These are phyloP conservation scores for Arabidopsis thaliana DNA, from an alignment of 345 rosid genomes.

Conservation along the genomic window DNA sequence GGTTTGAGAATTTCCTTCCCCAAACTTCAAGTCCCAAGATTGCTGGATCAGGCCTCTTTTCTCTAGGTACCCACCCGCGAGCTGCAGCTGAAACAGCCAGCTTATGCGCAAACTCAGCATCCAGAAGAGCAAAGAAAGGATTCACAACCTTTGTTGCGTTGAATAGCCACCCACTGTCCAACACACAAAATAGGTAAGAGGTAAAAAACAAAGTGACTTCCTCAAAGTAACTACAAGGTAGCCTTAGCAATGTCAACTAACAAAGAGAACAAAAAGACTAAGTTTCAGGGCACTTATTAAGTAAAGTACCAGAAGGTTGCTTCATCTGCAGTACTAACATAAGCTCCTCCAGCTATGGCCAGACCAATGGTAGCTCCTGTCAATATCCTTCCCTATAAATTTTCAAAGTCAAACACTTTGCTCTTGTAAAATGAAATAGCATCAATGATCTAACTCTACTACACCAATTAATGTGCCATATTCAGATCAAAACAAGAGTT, in stretches of 20 bases:
- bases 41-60: slow-evolving; percentile 83
- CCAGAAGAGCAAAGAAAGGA: slow-evolving; percentile 91
- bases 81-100: slow-evolving; percentile 94
- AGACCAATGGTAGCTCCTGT: slow-evolving; percentile 87
- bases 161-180: slow-evolving; percentile 92
- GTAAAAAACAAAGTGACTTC: slow-evolving; percentile 9
- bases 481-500: slow-evolving; percentile 1
- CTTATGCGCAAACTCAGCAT: slow-evolving; percentile 90
- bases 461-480: not conserved
- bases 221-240: not conserved
- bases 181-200: slow-evolving; percentile 23
- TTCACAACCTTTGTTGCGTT: slow-evolving; percentile 90
- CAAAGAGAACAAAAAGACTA: slow-evolving; percentile 16
- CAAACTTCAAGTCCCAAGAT: slow-evolving; percentile 87
- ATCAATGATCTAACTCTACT: slow-evolving; percentile 17
- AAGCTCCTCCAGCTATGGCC: slow-evolving; percentile 69
- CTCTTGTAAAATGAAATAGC: not conserved
- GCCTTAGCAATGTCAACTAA: slow-evolving; percentile 4
- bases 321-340: slow-evolving; percentile 64
- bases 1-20: slow-evolving; percentile 97
- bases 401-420: slow-evolving; percentile 9
- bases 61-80: slow-evolving; percentile 97
- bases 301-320: slow-evolving; percentile 91
- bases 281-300: slow-evolving; percentile 22
- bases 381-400: slow-evolving; percentile 71